A percentile compares a stretch with the other conserved stretches of the same genome.
These are phyloP conservation scores for Chaetomium strumarium DNA, from an alignment of 2,329 filamentous ascomycete genomes.

Conservation along the genomic window DNA sequence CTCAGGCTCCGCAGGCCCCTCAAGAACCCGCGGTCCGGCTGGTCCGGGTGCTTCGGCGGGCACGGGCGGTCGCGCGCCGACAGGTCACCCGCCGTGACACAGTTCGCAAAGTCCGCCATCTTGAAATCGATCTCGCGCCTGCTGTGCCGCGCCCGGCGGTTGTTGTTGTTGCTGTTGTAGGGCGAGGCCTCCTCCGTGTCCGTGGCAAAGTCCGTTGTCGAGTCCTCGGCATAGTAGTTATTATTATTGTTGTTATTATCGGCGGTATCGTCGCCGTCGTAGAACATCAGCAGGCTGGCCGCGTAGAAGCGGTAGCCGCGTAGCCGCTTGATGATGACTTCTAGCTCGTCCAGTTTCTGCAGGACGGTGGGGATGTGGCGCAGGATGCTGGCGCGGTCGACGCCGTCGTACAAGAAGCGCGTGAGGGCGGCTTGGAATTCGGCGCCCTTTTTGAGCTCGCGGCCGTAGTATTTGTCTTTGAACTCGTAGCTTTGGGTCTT, in stretches of 20 bases:
- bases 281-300: conserved; percentile 89
- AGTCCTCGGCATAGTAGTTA: conserved; percentile 45
- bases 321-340: conserved; percentile 73
- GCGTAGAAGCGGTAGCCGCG: conserved; percentile 92
- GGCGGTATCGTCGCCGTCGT: conserved; percentile 69
- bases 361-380: conserved; percentile 85
- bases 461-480: conserved; percentile 95
- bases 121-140: conserved; percentile 77
- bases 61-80: conserved; percentile 51
- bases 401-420: conserved; percentile 85
- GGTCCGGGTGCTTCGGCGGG: conserved; percentile 72
- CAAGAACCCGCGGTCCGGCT: conserved; percentile 83
- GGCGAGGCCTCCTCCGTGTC: conserved; percentile 50
- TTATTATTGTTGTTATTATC: conserved; percentile 30
- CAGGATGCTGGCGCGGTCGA: conserved; percentile 71
- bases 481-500: conserved; percentile 82
- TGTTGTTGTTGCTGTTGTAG: too few relatives aligned
- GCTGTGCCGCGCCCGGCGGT: conserved; percentile 33
- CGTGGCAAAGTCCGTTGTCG: conserved; percentile 52
- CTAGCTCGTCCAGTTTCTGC: conserved; percentile 74
- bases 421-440: conserved; percentile 87
- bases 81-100: conserved; percentile 79
- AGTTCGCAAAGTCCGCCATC: conserved; percentile 98
- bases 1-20: conserved; percentile 73
- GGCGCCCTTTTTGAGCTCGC: conserved; percentile 75